Base-by-base conservation (phyloP, 2,329 filamentous ascomycete species). In the Diaporthe nobilis region DNA sequence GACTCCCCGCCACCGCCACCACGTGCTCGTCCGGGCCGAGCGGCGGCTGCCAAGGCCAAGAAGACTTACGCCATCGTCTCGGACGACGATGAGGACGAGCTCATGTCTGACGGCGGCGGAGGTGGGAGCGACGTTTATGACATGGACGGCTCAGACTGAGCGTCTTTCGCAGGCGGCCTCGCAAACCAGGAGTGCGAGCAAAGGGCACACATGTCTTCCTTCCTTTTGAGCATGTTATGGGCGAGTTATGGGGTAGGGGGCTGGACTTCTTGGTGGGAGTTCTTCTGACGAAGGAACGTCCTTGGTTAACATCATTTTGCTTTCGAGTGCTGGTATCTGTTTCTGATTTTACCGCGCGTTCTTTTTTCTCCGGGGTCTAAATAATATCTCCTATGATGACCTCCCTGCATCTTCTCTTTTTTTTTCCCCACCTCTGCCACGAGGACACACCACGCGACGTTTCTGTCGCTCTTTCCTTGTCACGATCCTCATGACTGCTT, bases 31-130 rank as follows among this genome's bases (percentile, higher is more conserved):
- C 84, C 86, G 2, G 85, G 85, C 10, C 84, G 86, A 4, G 84
- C 85, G 1, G 83, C 85, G 4, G 82, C 84, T 9, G 80, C 83
- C 10, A 87, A 84, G 79, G 79, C 82, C 57, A 87, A 85, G 80
- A 77, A 77, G 71, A 75, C 73, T 22, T 77, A 75, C n/a, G 76
- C 70, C 22, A 84, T 85, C 0, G 81, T 85, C 65, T 85, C 86
- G 44, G 77, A 86, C 65, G 77, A 83, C 51, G 80, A 82, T 4
- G 82, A 85, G 7, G 83, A 83, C 8, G 81, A 83, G 20, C 79
- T 81, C 9, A 79, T 78, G 25, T 78, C 72, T 9, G 79, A 78
- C 71, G 83, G 83, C n/a, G 82, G 80, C 17, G 78, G 79, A 49
- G 71, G 58, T 57, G 79, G 81, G 39, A 82, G 81, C 25, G 85